Percentiles rank a stretch among this genome's conserved stretches.
phyloP scores from a whole-genome alignment of 2,329 filamentous ascomycete species.

The Epicoccum sorghinum region DNA sequence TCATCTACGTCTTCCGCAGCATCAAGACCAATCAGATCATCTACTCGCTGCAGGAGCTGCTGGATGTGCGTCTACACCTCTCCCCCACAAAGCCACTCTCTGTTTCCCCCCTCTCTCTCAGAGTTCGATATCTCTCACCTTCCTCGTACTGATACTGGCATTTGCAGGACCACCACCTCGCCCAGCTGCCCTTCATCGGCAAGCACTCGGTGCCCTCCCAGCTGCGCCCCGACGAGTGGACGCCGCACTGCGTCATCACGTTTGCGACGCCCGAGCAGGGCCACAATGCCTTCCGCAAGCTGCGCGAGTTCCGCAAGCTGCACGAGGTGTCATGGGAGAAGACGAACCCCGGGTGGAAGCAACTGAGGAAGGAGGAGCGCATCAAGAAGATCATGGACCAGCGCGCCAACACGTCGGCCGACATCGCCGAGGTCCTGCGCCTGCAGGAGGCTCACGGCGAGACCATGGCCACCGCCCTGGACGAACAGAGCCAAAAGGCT shows the following conservation, averaged over 20 bases:
- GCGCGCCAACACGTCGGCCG: constrained; percentile 67
- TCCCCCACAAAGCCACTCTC: neutral
- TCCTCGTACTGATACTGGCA: neutral
- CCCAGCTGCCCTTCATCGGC: constrained; percentile 66
- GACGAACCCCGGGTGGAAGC: constrained; percentile 49
- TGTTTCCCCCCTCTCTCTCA: too few relatives aligned
- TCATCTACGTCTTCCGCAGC: constrained; percentile 69
- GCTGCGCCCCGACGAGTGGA: constrained; percentile 68
- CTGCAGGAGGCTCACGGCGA: constrained; percentile 53
- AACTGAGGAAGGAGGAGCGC: constrained; percentile 56
- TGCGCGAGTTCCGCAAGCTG: constrained; percentile 65
- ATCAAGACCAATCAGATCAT: constrained; percentile 68
- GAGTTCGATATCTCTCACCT: too few relatives aligned
- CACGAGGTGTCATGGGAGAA: constrained; percentile 62
- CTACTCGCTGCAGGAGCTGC: constrained; percentile 63
- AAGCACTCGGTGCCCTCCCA: constrained; percentile 66
- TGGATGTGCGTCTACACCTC: constrained; percentile 55
- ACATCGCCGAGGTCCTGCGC: constrained; percentile 62
- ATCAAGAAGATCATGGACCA: constrained; percentile 66
- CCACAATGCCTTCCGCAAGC: constrained; percentile 61
- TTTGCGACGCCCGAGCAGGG: constrained; percentile 59
- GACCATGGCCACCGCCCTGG: constrained; percentile 22
- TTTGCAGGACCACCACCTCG: constrained; percentile 57
- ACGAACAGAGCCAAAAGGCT: constrained; percentile 25
- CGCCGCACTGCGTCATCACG: constrained; percentile 63